Conservation (phyloP, 345 rosid genomes). For the Ceriops zippeliana region DNA sequence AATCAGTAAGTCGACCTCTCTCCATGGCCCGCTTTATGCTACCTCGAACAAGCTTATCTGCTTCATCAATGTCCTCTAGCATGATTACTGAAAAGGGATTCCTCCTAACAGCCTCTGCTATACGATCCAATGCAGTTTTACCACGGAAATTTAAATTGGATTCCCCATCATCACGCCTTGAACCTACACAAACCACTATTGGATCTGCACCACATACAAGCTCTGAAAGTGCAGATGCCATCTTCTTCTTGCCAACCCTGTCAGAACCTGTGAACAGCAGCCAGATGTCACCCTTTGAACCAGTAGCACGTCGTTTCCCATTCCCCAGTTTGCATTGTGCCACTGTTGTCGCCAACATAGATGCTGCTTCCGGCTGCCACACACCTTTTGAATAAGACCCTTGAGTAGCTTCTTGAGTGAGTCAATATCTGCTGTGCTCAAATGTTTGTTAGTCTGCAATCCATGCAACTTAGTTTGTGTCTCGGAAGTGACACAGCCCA, state of each 20-base stretch:
- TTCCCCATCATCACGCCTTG: conserved; percentile 42
- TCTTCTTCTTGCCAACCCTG: conserved; percentile 75
- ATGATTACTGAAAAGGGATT: conserved; percentile 74
- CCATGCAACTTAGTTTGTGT: conserved; percentile 42
- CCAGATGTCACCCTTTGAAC: conserved; percentile 75
- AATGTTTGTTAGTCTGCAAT: conserved; percentile 36
- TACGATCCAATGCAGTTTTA: conserved; percentile 71
- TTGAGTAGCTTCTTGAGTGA: conserved; percentile 75
- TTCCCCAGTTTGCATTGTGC: conserved; percentile 68
- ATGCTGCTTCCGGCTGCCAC: conserved; percentile 98
- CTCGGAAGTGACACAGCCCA: conserved; percentile 65
- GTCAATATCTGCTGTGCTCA: conserved; percentile 50
- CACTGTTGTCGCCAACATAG: conserved; percentile 69
- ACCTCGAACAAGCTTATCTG: conserved; percentile 59
- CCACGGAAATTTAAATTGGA: conserved; percentile 58
- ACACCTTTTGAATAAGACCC: conserved; percentile 63
- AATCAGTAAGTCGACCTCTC: conserved; percentile 83
- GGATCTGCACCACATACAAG: conserved; percentile 53
- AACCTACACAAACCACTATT: conserved; percentile 56
- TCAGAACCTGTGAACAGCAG: conserved; percentile 84
- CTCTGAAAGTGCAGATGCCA: conserved; percentile 76
- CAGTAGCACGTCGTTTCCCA: conserved; percentile 51
- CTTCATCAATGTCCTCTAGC: conserved; percentile 85
- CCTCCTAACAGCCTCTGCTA: conserved; percentile 75
- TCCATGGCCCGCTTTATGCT: conserved; percentile 86